Evolutionary conservation across 116 monocot species (phyloP).

Genomic region (Phalaenopsis hybrid): DNA sequence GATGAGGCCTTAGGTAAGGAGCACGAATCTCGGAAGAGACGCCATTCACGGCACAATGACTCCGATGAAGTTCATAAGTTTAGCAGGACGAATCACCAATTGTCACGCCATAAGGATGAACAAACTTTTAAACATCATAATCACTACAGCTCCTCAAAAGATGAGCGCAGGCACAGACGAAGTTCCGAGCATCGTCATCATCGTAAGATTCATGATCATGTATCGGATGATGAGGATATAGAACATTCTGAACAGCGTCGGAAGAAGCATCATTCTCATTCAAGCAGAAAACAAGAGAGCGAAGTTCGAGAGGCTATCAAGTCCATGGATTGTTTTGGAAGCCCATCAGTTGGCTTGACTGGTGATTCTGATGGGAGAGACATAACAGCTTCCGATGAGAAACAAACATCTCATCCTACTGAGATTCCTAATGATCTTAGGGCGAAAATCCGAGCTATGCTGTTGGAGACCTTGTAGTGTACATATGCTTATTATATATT

Average conservation of each 20-base stretch:
- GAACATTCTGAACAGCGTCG: constrained; percentile 18
- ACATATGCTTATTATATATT: too few species aligned
- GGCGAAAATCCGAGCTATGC: constrained; percentile 84
- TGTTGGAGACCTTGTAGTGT: constrained; percentile 39
- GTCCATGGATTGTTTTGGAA: neutral
- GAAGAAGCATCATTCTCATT: constrained; percentile 21
- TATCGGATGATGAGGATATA: constrained; percentile 32
- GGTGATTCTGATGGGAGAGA: neutral
- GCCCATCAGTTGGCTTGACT: neutral
- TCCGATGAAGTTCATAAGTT: constrained; percentile 16
- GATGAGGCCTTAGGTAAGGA: constrained; percentile 11
- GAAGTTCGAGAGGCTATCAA: neutral
- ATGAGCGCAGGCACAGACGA: neutral
- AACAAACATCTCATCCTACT: constrained; percentile 15
- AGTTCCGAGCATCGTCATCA: constrained; percentile 14
- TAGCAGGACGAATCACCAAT: constrained; percentile 39
- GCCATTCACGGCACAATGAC: neutral
- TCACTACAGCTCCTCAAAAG: constrained; percentile 20
- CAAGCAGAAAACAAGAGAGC: constrained; percentile 11
- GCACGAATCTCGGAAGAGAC: constrained; percentile 24
- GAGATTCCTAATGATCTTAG: constrained; percentile 68
- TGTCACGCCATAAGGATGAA: constrained; percentile 15
- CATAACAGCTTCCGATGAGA: neutral
- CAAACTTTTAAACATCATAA: constrained; percentile 8
- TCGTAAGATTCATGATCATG: neutral